Percentiles rank a stretch among this genome's conserved stretches.
These are phyloP conservation scores for Polytrichum commune DNA, from an alignment of 225 moss, liverwort and hornwort genomes.

Conservation along the genomic window DNA sequence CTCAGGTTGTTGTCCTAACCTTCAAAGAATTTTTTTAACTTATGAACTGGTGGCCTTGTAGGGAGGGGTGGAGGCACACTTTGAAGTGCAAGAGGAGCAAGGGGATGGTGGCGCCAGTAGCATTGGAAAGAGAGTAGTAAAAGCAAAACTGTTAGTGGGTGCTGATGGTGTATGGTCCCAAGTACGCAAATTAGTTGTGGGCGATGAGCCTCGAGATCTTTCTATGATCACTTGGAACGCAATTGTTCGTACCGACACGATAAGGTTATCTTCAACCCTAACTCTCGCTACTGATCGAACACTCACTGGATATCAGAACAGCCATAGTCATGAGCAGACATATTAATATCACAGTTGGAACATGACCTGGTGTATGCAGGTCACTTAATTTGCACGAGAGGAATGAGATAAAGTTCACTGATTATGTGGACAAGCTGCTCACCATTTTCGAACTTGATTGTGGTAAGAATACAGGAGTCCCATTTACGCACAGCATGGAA, in stretches of 20 bases:
- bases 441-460: background rate
- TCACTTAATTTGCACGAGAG: slow-evolving; percentile 6
- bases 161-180: slow-evolving; percentile 25
- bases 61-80: slow-evolving; percentile 17
- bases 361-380: background rate
- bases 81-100: slow-evolving; percentile 3
- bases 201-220: slow-evolving; percentile 24
- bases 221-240: slow-evolving; percentile 27
- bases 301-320: background rate
- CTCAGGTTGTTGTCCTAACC: no score
- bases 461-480: background rate
- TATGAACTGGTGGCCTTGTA: background rate
- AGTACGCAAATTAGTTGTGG: slow-evolving; percentile 23
- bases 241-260: slow-evolving; percentile 8
- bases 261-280: slow-evolving; percentile 9
- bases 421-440: background rate
- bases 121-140: background rate
- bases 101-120: background rate
- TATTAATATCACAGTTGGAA: background rate
- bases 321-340: background rate
- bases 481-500: background rate
- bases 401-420: background rate
- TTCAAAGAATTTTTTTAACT: background rate
- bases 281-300: background rate
- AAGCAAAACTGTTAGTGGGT: slow-evolving; percentile 19